phyloP scores from a whole-genome alignment of 2,329 filamentous ascomycete genomes.

The Rhytidhysteron rufulum region DNA sequence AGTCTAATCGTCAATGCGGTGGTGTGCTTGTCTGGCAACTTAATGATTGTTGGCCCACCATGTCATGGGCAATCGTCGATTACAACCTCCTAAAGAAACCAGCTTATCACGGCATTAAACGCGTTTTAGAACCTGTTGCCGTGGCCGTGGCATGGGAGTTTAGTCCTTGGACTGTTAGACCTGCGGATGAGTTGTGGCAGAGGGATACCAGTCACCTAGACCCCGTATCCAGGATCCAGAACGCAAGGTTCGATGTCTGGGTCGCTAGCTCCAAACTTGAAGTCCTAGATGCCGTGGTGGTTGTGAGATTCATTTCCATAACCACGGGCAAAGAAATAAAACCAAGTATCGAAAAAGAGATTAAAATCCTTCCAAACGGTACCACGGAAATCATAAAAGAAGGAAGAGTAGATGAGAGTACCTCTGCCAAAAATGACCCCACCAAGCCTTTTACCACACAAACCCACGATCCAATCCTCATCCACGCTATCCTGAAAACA shows the following conservation, averaged over 20 bases:
- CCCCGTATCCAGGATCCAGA: conserved; percentile 14
- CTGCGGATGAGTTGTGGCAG: conserved; percentile 22
- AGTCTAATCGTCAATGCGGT: conserved; percentile 13
- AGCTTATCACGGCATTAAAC: conserved; percentile 19
- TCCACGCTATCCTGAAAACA: conserved; percentile 9
- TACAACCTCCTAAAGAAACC: conserved; percentile 19
- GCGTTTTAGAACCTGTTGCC: conserved; percentile 13
- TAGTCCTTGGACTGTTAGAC: conserved; percentile 17
- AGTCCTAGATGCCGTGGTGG: conserved; percentile 7
- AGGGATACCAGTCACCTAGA: conserved; percentile 26
- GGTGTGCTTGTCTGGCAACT: conserved; percentile 24
- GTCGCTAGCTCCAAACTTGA: conserved; percentile 10
- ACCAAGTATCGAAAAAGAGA: conserved; percentile 1
- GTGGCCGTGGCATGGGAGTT: conserved; percentile 17
- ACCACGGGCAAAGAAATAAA: conserved; percentile 10
- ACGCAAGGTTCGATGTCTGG: conserved; percentile 18
- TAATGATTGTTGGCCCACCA: conserved; percentile 24
- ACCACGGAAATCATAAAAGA: conserved; percentile 14
- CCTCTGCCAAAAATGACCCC: conserved; percentile 2
- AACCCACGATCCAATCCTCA: conserved; percentile 15
- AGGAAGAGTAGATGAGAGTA: conserved; percentile 4
- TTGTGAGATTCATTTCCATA: conserved; percentile 13
- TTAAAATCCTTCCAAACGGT: conserved; percentile 12
- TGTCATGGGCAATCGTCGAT: conserved; percentile 21
- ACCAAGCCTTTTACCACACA: conserved; percentile 8